Conservation (phyloP, 805 yeast genomes). For the Cyberlindnera misumaiensis region DNA sequence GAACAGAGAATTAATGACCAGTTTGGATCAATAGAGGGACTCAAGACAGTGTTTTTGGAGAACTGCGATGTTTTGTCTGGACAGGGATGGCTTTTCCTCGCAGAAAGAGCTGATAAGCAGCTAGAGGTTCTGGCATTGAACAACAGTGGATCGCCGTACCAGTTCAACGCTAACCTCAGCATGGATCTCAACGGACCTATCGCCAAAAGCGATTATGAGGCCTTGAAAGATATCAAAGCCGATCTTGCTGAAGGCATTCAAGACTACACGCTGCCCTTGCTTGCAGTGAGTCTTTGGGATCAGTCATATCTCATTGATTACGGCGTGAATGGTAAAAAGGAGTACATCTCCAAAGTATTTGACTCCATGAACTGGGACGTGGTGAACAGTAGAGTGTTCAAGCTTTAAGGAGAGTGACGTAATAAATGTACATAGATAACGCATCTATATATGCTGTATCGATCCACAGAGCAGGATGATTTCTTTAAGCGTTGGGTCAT, state of each 20-base stretch:
- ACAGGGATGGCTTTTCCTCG: conserved; percentile 75
- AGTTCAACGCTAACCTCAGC: conserved; percentile 60
- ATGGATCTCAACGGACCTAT: conserved; percentile 74
- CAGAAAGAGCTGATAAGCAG: conserved; percentile 57
- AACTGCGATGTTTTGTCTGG: conserved; percentile 28
- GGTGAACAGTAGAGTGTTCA: conserved; percentile 39
- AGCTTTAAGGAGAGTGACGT: conserved; percentile 6
- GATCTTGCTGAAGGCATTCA: conserved; percentile 33
- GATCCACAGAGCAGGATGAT: conserved; percentile 18
- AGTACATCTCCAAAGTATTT: conserved; percentile 71
- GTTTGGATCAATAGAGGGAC: conserved; percentile 28
- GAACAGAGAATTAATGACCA: conserved; percentile 28
- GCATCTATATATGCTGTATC: not conserved
- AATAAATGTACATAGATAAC: conserved; percentile 1
- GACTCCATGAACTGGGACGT: conserved; percentile 80
- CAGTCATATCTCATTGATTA: conserved; percentile 80
- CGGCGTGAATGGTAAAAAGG: conserved; percentile 66
- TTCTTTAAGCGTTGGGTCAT: conserved; percentile 24
- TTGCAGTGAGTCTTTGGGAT: conserved; percentile 84
- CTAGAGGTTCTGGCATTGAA: conserved; percentile 48
- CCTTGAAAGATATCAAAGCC: conserved; percentile 35
- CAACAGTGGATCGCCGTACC: conserved; percentile 76
- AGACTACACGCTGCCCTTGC: conserved; percentile 66
- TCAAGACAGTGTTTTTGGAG: conserved; percentile 10
- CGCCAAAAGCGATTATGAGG: conserved; percentile 44